Conservation (phyloP, 495 filamentous ascomycete species). For the Thozetella sp. region DNA sequence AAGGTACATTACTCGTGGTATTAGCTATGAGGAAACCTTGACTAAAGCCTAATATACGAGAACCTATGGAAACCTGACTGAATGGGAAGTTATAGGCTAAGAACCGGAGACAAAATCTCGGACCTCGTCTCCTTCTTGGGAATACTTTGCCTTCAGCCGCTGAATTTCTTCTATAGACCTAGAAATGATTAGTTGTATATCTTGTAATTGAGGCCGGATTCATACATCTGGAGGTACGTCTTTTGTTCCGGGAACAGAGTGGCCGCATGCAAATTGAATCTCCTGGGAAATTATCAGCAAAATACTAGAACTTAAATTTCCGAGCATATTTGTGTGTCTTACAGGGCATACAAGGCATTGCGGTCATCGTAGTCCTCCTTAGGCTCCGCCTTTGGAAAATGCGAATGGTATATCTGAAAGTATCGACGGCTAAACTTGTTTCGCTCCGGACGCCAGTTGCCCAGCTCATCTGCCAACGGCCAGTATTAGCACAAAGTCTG, state of each 20-base stretch:
- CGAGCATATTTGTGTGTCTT: constrained; percentile 1
- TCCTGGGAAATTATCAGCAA: background rate
- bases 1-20: too few relatives aligned
- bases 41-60: too few relatives aligned
- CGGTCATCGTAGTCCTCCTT: constrained; percentile 22
- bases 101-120: too few relatives aligned
- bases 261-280: constrained; percentile 20
- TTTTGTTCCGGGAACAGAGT: constrained; percentile 11
- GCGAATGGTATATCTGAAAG: constrained; percentile 17
- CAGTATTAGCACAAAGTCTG: too few relatives aligned
- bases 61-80: too few relatives aligned
- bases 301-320: background rate
- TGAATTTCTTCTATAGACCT: constrained; percentile 4
- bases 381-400: constrained; percentile 14
- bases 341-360: constrained; percentile 23
- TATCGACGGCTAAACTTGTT: constrained; percentile 17
- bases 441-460: constrained; percentile 25
- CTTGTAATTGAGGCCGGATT: background rate
- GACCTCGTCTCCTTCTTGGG: too few relatives aligned
- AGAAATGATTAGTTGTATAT: background rate
- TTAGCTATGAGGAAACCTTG: too few relatives aligned
- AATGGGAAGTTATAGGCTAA: too few relatives aligned
- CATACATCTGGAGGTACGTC: constrained; percentile 13
- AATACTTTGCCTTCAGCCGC: background rate
- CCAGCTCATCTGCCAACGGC: constrained; percentile 21